Percentiles rank a stretch among this genome's conserved stretches.
Conservation (phyloP, 2,329 filamentous ascomycete genomes). For the Colletotrichum spaethianum region DNA sequence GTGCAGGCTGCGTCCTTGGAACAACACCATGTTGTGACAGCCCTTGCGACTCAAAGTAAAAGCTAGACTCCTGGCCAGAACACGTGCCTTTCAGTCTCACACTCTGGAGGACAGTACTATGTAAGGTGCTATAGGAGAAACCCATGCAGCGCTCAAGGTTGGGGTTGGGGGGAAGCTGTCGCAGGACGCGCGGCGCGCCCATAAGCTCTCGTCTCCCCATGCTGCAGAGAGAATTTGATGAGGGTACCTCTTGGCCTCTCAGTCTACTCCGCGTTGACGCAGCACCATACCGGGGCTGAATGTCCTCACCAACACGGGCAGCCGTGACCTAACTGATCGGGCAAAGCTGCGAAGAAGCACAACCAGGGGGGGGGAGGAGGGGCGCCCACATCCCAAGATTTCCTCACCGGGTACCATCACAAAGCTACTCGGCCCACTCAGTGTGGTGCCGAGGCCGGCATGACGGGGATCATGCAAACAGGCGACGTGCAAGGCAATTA, state of each 20-base stretch:
- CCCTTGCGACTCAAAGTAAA: slow-evolving; percentile 14
- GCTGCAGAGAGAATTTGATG: not conserved
- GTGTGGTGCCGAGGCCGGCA: not conserved
- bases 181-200: slow-evolving; percentile 17
- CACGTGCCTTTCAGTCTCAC: slow-evolving; percentile 10
- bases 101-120: not conserved
- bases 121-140: not conserved
- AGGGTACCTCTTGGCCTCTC: not conserved
- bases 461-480: not conserved
- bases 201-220: not conserved
- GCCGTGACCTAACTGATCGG: slow-evolving; percentile 9
- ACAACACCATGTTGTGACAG: slow-evolving; percentile 6
- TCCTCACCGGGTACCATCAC: not conserved
- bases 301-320: not conserved
- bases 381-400: slow-evolving; percentile 1
- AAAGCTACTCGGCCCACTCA: not conserved
- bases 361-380: too few species aligned
- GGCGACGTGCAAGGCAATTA: not conserved
- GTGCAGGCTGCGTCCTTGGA: slow-evolving; percentile 19
- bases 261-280: too few species aligned
- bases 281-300: too few species aligned
- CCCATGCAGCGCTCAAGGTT: not conserved
- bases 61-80: slow-evolving; percentile 1
- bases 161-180: not conserved
- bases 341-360: slow-evolving; percentile 6